Evolutionary conservation across 129 eudicot genomes (phyloP), one percentile per base, ranked within the genome.

Genomic region (Flaveria ramosissima): DNA sequence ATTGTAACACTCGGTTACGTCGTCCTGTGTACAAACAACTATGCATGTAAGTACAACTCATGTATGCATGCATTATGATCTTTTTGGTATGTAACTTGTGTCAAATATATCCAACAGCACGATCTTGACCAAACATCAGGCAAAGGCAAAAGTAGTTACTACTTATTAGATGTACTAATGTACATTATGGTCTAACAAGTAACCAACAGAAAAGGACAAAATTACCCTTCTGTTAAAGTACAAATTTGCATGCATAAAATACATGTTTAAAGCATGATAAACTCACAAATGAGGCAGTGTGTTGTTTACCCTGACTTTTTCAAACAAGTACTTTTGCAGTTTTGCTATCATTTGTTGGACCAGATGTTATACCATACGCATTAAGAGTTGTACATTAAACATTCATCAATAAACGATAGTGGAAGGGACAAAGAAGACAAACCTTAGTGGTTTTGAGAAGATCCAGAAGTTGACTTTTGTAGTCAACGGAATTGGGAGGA

Each of bases 361-460:
- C 43, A 62, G 24, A 45, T n/a, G 70, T 68, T 73, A 70, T 53
- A 42, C 84, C 55, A 74, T 30, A 66, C 16, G 84, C 84, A 66
- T 55, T 48, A 20, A n/a, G 45, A 68, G 48, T 65, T 70, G 81
- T 80, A 42, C 70, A 43, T 53, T 16, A 23, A 24, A 13, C 82
- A 75, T 21, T 57, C 30, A 76, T 12, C 39, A 23, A 39, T 10
- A 62, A 76, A 53, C 39, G 21, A 11, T 32, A 66, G 11, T 55
- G 67, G 68, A 77, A 60, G 30, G 47, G 72, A 63, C 75, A 82
- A 77, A 77, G 51, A 72, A 72, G 77, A 79, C 85, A 71, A 74
- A 91, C 97, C 95, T 87, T 85, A 81, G 83, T 84, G 76, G 86
- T 79, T 43, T 83, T 85, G 89, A 91, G 90, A 32, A 86, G 84